Base-by-base conservation (phyloP, 345 rosid genomes). In the Gossypium raimondii region DNA sequence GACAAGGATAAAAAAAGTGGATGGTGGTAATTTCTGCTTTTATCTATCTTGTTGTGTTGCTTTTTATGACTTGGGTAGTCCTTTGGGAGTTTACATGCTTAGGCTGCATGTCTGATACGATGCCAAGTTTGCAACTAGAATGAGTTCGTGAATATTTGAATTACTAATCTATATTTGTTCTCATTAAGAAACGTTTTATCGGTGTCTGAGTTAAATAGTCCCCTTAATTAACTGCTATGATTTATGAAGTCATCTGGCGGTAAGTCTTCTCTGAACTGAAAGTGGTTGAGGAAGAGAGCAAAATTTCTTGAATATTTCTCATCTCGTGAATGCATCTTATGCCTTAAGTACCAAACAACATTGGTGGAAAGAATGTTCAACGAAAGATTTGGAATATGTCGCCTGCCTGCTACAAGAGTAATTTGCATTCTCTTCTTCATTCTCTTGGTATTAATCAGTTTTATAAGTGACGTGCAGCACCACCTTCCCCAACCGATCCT, bases 391-490 rank as follows among this genome's bases (percentile, higher is more conserved):
- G 91, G 95, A 88, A 82, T 94, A 83, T 85, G 89, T 92, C 87
- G 87, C 93, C 86, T 79, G 83, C 91, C 94, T 95, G 92, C 92
- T 89, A 86, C 92, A 82, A 93, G 97, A 91, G 91, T 91, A 88
- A 80, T 92, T 95, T 95, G 92, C 95, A 88, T 93, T 95, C 92
- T 86, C 81, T 90, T 91, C 92, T 95, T 92, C 97, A 90, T 95
- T 92, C 88, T 83, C 93, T 91, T 75, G 88, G 97, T 96, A 92
- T 93, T 92, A 96, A 96, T 88, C 94, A 84, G 95, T 96, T 95
- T 95, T 96, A 73, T 96, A 93, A 93, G 99, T 96, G 94, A 96
- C 88, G 84, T 96, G 99, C 98, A 96, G 97, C 92, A 85, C 97
- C 98, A 79, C 79, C 87, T 82, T 76, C 91, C 77, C 98, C 97